These are phyloP conservation scores for Malassezia furfur DNA, from an alignment of 1,284 basidiomycete species.

Conservation along the genomic window DNA sequence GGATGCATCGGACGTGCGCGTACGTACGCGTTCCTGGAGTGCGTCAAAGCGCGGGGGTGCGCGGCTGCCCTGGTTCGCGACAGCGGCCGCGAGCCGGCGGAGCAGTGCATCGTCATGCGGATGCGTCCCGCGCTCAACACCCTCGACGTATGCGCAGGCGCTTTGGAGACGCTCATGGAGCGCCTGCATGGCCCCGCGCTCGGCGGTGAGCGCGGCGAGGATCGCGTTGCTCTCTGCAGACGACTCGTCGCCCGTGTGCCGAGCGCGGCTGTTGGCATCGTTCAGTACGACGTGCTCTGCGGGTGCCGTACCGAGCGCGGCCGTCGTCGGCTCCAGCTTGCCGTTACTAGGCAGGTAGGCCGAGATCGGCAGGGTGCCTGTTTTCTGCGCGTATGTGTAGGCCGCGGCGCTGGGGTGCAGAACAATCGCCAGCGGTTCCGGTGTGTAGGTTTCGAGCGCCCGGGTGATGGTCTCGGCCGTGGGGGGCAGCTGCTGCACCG, in stretches of 20 bases:
- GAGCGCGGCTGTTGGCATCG: conserved; percentile 43
- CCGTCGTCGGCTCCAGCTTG: background rate
- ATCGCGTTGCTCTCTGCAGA: conserved; percentile 50
- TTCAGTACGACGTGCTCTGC: conserved; percentile 33
- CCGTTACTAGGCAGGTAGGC: background rate
- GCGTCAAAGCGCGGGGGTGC: background rate
- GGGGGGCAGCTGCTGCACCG: background rate
- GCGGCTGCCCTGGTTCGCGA: conserved; percentile 55
- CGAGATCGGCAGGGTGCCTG: background rate
- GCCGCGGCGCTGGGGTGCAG: background rate
- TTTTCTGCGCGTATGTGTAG: background rate
- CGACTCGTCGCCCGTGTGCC: background rate
- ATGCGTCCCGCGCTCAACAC: background rate
- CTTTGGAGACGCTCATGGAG: conserved; percentile 74
- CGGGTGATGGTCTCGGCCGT: background rate
- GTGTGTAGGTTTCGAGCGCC: background rate
- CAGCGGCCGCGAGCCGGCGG: conserved; percentile 69
- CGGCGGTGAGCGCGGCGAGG: conserved; percentile 74
- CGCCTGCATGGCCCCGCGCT: conserved; percentile 87
- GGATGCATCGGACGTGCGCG: background rate
- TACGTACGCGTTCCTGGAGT: background rate
- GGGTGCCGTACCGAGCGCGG: conserved; percentile 53
- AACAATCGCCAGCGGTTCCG: background rate
- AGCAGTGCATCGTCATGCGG: conserved; percentile 57
- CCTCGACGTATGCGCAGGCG: conserved; percentile 60